Base-by-base conservation (phyloP, 495 filamentous ascomycete species). In the Trichoderma reesei region DNA sequence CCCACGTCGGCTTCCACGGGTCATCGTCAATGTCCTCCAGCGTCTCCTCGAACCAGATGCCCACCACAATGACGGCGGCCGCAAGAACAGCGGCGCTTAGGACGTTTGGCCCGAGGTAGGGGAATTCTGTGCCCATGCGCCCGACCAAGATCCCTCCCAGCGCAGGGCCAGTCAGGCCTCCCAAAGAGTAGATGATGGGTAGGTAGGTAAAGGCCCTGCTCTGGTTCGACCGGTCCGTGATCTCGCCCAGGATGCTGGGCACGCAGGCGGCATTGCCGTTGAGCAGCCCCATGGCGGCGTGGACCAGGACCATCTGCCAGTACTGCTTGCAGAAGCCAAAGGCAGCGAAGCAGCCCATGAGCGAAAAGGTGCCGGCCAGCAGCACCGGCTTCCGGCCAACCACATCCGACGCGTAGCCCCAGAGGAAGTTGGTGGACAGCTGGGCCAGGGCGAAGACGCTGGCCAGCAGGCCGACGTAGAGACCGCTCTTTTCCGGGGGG, bases 301-400 rank as follows among this genome's bases (percentile, higher is more conserved):
- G 95, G 10, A 96, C 91, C 26, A 86, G 54, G 6, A 96, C 80
- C 9, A 96, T 87, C 69, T 97, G 92, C 79, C 82, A 86, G 36
- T 96, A 83, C 1, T 82, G 92, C 67, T 75, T 84, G 71, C 91
- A 92, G 67, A 97, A 91, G 1, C 94, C 94, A 72, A 98, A 98
- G 1, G 83, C 89, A 10, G 89, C 68, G 68, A 98, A 97, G 70
- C 89, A 94, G 13, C 78, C 76, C 41, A 88, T 87, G 10, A 95
- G 90, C 59, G 93, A 73, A 36, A 91, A 71, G 1, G 95, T 96
- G 7, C 95, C 94, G n/a, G 85, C 71, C 61, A 98, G 73, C 66
- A 98, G 90, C 33, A 96, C 88, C 0, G 95, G 94, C 69, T 98
- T 98, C 64, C 94, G 79, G n/a, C 94, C 94, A 51, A 96, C 82